Conservation (phyloP, 352 stramenopile species). For the Phytophthora cactorum region DNA sequence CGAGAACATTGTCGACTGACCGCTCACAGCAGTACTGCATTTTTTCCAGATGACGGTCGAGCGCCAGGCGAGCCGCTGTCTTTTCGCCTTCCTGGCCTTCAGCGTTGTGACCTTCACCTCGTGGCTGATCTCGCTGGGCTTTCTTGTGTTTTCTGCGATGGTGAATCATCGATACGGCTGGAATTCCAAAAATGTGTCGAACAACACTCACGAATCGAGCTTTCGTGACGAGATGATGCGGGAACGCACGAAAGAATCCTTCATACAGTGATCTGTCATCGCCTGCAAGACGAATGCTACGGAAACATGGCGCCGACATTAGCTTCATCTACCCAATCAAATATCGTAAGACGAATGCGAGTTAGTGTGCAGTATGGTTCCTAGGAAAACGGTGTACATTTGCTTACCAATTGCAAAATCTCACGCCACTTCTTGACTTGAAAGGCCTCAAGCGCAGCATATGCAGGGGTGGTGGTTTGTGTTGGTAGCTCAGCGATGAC, state of each 20-base stretch:
- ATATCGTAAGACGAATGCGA: neutral
- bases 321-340: conserved; percentile 38
- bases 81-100: conserved; percentile 17
- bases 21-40: conserved; percentile 74
- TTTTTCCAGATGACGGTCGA: conserved; percentile 63
- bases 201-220: conserved; percentile 71
- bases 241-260: conserved; percentile 72
- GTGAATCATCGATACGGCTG: conserved; percentile 21
- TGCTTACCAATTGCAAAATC: conserved; percentile 51
- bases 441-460: conserved; percentile 66
- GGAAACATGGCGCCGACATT: conserved; percentile 51
- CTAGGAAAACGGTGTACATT: neutral
- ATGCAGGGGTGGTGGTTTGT: conserved; percentile 25
- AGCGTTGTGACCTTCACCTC: conserved; percentile 9
- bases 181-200: conserved; percentile 57
- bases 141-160: conserved; percentile 27
- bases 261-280: conserved; percentile 74
- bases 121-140: neutral
- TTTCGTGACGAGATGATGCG: conserved; percentile 71
- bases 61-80: conserved; percentile 13
- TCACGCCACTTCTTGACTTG: conserved; percentile 72
- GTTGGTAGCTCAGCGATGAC: conserved; percentile 22
- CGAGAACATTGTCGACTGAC: conserved; percentile 48
- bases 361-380: conserved; percentile 6
- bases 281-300: conserved; percentile 54